Conservation (phyloP, 305 asterid species). For the Solanum hybrid region DNA sequence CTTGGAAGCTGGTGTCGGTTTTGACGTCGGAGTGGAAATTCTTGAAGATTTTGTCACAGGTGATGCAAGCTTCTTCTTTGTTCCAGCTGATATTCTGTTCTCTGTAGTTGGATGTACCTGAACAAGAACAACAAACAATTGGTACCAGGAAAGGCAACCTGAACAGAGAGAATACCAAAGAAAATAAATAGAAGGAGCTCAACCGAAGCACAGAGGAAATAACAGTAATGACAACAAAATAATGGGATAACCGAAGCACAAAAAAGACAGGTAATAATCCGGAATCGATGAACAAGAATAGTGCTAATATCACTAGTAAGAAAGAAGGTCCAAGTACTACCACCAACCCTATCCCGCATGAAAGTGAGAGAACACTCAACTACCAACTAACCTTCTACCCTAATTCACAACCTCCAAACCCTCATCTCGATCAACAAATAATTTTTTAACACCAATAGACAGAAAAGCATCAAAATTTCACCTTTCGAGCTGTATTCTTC, state of each 20-base stretch:
- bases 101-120: slow-evolving; percentile 47
- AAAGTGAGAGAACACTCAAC: background rate
- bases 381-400: background rate
- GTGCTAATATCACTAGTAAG: background rate
- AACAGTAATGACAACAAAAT: background rate
- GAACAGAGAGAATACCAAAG: background rate
- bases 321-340: background rate
- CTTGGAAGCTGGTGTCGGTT: background rate
- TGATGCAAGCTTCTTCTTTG: slow-evolving; percentile 34
- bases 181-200: background rate
- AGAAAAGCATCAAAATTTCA: slow-evolving; percentile 12
- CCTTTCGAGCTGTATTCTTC: slow-evolving; percentile 45
- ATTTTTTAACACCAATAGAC: background rate
- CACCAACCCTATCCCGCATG: background rate
- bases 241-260: background rate
- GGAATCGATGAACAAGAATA: background rate
- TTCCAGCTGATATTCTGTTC: slow-evolving; percentile 25
- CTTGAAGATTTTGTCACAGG: slow-evolving; percentile 38
- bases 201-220: background rate
- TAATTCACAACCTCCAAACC: background rate
- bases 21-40: slow-evolving; percentile 26
- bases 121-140: slow-evolving; percentile 3
- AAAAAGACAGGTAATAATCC: background rate
- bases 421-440: background rate
- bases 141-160: background rate